Conservation (phyloP, 495 filamentous ascomycete species). For the Podospora sp. region DNA sequence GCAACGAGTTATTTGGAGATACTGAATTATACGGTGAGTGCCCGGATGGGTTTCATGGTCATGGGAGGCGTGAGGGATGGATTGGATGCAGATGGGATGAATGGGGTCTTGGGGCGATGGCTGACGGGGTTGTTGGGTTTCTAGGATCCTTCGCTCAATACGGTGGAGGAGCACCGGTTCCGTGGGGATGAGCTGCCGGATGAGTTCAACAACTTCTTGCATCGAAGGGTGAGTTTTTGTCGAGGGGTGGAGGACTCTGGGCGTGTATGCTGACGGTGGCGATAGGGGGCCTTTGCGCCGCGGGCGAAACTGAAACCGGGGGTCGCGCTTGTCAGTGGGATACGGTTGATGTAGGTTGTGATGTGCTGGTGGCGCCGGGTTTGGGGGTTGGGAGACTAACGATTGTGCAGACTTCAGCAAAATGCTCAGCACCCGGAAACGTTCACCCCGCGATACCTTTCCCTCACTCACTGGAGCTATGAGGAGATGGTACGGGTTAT, state of each 20-base stretch:
- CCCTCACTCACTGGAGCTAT: slow-evolving; percentile 45
- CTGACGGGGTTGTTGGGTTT: not conserved
- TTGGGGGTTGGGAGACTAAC: not conserved
- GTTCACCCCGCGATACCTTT: slow-evolving; percentile 52
- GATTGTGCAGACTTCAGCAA: slow-evolving; percentile 48
- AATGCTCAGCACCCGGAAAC: slow-evolving; percentile 55
- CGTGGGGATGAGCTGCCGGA: slow-evolving; percentile 42
- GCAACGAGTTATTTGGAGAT: slow-evolving; percentile 57
- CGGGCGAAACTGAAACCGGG: slow-evolving; percentile 39
- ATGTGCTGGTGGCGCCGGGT: not conserved
- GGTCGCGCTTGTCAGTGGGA: slow-evolving; percentile 44
- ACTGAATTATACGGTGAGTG: slow-evolving; percentile 55
- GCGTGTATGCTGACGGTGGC: not conserved
- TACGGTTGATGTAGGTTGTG: slow-evolving; percentile 53
- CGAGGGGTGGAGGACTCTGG: not conserved
- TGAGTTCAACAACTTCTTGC: slow-evolving; percentile 58
- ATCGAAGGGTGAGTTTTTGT: slow-evolving; percentile 44
- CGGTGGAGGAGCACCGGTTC: slow-evolving; percentile 50
- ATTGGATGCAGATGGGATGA: not conserved
- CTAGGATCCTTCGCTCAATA: slow-evolving; percentile 39
- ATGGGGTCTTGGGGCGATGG: not conserved
- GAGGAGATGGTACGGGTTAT: slow-evolving; percentile 45
- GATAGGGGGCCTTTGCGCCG: slow-evolving; percentile 53
- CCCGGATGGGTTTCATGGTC: too few species aligned
- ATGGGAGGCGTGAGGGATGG: not conserved